Evolutionary conservation across 371 early-diverging fungal species (phyloP).

Genomic region (Amoeboaphelidium occidentale): DNA sequence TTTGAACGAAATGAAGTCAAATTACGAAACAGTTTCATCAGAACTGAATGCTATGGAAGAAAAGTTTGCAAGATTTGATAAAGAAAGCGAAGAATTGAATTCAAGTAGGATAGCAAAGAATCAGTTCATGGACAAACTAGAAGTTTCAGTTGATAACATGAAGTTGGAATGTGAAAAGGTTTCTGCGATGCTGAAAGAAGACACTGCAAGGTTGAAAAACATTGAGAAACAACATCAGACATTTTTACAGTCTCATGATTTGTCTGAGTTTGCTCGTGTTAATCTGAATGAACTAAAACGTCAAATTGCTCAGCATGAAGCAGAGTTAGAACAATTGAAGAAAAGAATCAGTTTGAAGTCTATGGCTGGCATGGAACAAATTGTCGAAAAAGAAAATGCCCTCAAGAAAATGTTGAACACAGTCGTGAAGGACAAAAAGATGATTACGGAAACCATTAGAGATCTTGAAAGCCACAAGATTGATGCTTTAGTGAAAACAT

Average conservation of each 20-base stretch:
- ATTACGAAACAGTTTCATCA: conserved; percentile 1
- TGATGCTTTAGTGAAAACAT: conserved; percentile 68
- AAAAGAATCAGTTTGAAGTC: conserved; percentile 74
- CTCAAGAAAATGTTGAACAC: conserved; percentile 66
- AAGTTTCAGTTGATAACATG: neutral
- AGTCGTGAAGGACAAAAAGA: conserved; percentile 69
- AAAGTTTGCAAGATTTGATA: conserved; percentile 1
- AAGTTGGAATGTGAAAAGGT: neutral
- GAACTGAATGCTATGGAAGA: conserved; percentile 3
- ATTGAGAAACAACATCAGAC: conserved; percentile 28
- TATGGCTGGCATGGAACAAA: conserved; percentile 80
- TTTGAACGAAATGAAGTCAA: neutral
- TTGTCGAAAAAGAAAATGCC: conserved; percentile 63
- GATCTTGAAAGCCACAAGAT: conserved; percentile 68
- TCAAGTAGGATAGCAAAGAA: too few species aligned
- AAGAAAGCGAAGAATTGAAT: neutral
- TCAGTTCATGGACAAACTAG: conserved; percentile 18
- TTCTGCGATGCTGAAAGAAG: neutral
- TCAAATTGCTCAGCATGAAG: conserved; percentile 36
- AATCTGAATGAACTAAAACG: conserved; percentile 40
- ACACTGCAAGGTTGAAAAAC: conserved; percentile 23
- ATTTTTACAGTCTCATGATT: conserved; percentile 56
- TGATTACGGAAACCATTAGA: conserved; percentile 76
- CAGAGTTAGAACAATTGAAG: conserved; percentile 44
- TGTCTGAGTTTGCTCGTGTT: conserved; percentile 48